Evolutionary conservation across 345 rosid species (phyloP).

Genomic region (Brassica incana): DNA sequence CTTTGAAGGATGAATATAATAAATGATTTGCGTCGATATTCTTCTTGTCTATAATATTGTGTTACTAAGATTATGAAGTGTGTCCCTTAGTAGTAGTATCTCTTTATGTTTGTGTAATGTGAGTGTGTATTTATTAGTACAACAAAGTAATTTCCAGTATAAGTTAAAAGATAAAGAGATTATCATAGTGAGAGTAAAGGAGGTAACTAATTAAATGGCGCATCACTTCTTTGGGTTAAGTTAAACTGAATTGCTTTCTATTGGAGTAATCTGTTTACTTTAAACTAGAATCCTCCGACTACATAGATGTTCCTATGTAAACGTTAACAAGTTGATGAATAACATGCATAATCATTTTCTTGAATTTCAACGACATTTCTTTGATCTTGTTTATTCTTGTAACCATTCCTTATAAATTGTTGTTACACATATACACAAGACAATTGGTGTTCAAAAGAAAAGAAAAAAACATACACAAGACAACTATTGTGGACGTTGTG

Average conservation of each 20-base stretch:
- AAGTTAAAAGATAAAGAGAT: background rate
- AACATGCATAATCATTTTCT: background rate
- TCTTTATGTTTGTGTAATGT: constrained; percentile 16
- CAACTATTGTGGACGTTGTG: background rate
- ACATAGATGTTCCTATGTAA: background rate
- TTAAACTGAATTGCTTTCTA: background rate
- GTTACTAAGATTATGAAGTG: background rate
- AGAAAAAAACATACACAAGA: too few relatives aligned
- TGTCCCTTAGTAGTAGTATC: background rate
- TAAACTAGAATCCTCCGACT: background rate
- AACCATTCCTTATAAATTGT: background rate
- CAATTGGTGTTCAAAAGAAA: too few relatives aligned
- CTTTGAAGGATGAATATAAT: constrained; percentile 18
- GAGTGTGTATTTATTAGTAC: constrained; percentile 8
- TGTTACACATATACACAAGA: background rate
- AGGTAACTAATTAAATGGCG: background rate
- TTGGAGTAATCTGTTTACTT: background rate
- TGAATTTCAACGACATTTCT: background rate
- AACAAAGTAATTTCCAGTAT: background rate
- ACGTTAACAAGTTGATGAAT: background rate
- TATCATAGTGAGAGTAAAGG: background rate
- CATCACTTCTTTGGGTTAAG: background rate
- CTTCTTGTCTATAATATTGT: constrained; percentile 12
- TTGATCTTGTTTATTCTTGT: background rate
- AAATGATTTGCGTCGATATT: background rate